These are phyloP conservation scores for Fusarium metavorans DNA, from an alignment of 2,329 filamentous ascomycete genomes.

Conservation along the genomic window DNA sequence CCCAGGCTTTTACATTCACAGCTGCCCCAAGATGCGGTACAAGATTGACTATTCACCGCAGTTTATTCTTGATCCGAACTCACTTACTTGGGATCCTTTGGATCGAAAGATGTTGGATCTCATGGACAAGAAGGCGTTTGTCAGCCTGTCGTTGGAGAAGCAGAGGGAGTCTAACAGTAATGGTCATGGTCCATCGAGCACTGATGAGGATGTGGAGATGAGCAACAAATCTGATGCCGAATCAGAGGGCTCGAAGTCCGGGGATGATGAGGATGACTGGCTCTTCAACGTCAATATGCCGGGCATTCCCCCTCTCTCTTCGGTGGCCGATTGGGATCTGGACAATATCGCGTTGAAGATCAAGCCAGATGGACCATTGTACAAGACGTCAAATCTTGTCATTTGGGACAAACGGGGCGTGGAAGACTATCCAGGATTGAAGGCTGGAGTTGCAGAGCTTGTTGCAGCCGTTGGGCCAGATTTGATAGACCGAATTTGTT, in stretches of 20 bases:
- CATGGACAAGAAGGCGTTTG: slow-evolving; percentile 68
- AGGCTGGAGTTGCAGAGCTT: slow-evolving; percentile 74
- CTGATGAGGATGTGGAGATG: not conserved
- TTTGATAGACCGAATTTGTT: slow-evolving; percentile 65
- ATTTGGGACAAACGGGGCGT: slow-evolving; percentile 69
- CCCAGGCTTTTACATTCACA: slow-evolving; percentile 84
- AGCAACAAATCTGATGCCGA: slow-evolving; percentile 6
- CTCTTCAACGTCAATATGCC: slow-evolving; percentile 75
- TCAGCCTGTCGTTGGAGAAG: slow-evolving; percentile 58
- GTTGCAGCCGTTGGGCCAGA: slow-evolving; percentile 74
- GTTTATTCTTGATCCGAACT: slow-evolving; percentile 77
- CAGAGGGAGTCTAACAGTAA: slow-evolving; percentile 10
- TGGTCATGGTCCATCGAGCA: not conserved
- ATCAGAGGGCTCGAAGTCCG: slow-evolving; percentile 28
- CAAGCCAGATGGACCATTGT: slow-evolving; percentile 51
- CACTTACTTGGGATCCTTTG: slow-evolving; percentile 71
- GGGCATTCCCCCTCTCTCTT: slow-evolving; percentile 68
- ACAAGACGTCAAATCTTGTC: slow-evolving; percentile 64
- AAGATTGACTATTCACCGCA: slow-evolving; percentile 84
- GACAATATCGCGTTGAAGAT: slow-evolving; percentile 69
- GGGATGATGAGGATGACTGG: slow-evolving; percentile 32
- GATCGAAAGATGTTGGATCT: slow-evolving; percentile 62
- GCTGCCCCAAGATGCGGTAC: slow-evolving; percentile 85
- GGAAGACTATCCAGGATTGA: slow-evolving; percentile 63
- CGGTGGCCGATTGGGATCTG: slow-evolving; percentile 68